Percentiles rank a stretch among this genome's conserved stretches.
phyloP scores from a whole-genome alignment of 2,329 filamentous ascomycete species.

The Pestalotiopsis sp. region DNA sequence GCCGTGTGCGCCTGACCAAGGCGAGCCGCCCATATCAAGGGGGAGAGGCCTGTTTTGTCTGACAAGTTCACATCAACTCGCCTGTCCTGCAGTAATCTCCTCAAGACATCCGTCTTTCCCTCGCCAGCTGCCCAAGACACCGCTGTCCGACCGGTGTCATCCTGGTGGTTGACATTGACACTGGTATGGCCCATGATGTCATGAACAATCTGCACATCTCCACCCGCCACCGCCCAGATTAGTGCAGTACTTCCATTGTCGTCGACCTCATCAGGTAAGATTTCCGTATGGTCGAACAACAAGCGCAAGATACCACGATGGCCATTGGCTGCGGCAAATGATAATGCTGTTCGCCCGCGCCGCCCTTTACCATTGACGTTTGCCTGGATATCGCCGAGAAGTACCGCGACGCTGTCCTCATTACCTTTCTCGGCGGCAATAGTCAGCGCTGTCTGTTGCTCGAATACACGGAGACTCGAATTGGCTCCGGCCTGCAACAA shows the following conservation, averaged over 20 bases:
- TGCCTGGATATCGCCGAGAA: not conserved
- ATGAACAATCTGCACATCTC: not conserved
- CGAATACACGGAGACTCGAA: slow-evolving; percentile 18
- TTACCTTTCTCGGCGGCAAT: slow-evolving; percentile 1
- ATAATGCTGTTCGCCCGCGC: slow-evolving; percentile 7
- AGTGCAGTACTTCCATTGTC: slow-evolving; percentile 1
- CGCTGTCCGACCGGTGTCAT: slow-evolving; percentile 9
- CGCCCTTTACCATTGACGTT: not conserved
- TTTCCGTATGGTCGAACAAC: not conserved
- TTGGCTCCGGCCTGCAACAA: slow-evolving; percentile 27
- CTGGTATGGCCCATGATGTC: not conserved
- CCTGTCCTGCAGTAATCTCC: not conserved
- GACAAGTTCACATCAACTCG: slow-evolving; percentile 5
- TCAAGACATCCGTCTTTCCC: not conserved
- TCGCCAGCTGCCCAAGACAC: slow-evolving; percentile 13
- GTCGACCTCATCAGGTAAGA: not conserved
- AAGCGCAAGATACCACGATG: not conserved
- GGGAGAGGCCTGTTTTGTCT: not conserved
- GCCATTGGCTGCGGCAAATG: slow-evolving; percentile 7
- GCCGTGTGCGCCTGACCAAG: not conserved
- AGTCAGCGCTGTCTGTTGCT: slow-evolving; percentile 6
- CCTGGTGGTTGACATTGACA: slow-evolving; percentile 11
- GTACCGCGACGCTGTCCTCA: not conserved
- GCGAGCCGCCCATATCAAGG: slow-evolving; percentile 3
- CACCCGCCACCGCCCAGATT: slow-evolving; percentile 6